phyloP scores from a whole-genome alignment of 1,139 yeast species.

The Pichia sp. region DNA sequence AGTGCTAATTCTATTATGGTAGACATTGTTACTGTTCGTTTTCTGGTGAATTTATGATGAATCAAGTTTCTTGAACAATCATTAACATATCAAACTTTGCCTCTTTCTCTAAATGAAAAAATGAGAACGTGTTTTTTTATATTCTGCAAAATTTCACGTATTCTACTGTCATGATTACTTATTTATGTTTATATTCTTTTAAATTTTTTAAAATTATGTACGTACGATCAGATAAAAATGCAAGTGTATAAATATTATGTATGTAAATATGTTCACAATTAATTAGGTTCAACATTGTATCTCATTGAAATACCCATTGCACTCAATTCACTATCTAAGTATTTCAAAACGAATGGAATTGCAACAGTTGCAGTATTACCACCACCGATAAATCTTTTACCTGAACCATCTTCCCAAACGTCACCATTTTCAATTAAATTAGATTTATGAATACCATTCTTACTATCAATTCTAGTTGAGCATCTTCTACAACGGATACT shows the following conservation, averaged over 20 bases:
- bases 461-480: conserved; percentile 56
- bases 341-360: conserved; percentile 92
- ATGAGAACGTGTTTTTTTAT: background rate
- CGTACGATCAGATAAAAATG: background rate
- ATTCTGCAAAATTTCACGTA: background rate
- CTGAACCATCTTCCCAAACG: conserved; percentile 97
- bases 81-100: background rate
- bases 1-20: conserved; percentile 21
- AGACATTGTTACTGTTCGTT: conserved; percentile 15
- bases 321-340: conserved; percentile 88
- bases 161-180: no score
- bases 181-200: background rate
- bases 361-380: conserved; percentile 89
- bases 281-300: conserved; percentile 68
- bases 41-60: no score
- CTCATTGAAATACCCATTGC: conserved; percentile 98
- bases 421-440: conserved; percentile 55
- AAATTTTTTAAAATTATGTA: background rate
- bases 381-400: conserved; percentile 88
- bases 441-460: conserved; percentile 26
- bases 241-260: background rate
- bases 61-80: no score
- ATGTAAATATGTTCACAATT: conserved; percentile 1
- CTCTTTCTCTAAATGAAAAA: background rate
- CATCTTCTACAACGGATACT: conserved; percentile 87